Base-by-base conservation (phyloP, 2,329 filamentous ascomycete species). In the Penicillium palitans region DNA sequence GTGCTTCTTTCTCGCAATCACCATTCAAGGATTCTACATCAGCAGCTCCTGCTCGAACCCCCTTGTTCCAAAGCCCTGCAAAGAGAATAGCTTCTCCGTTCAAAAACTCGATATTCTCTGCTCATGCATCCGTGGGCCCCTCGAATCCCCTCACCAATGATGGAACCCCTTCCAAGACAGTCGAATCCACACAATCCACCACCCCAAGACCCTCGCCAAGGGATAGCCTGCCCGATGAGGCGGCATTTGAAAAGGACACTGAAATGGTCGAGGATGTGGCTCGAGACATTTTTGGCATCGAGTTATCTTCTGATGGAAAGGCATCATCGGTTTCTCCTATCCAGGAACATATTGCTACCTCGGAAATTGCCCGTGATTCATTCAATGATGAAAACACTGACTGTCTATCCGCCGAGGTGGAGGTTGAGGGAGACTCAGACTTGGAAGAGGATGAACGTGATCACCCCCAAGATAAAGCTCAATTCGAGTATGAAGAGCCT, bases 11-110 rank as follows among this genome's bases (percentile, higher is more conserved):
- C 48, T 63, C 68, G 10, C 71, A 74, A 45, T 72, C 72, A 5
- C 67, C 72, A 2, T 59, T 68, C 6, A 74, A 75, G 54, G 61
- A 70, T 19, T 67, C 68, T 3, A 67, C 72, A 2, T 71, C 76
- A 1, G 73, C 74, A 2, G 69, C 75, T 12, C 77, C 74, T 47
- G 65, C 66, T 25, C 63, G 72, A 53, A 54, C 65, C 12, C 77
- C 75, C 12, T 61, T 79, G 7, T 68, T 80, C 17, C 72, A 77
- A 60, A 79, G 76, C 49, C 79, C 79, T 8, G 78, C 79, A 2
- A 77, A 78, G 59, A 74, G 76, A 48, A 70, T 76, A 25, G 66
- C 68, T 9, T 76, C 76, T 5, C 75, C 78, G 0, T 73, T 74
- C 53, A 79, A 78, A 50, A 66, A 61, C 33, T 70, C 68, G 15